Percentiles rank a stretch among this genome's conserved stretches.
These are phyloP conservation scores for Leishmania tropica DNA, from an alignment of 208 protist species.

Conservation along the genomic window DNA sequence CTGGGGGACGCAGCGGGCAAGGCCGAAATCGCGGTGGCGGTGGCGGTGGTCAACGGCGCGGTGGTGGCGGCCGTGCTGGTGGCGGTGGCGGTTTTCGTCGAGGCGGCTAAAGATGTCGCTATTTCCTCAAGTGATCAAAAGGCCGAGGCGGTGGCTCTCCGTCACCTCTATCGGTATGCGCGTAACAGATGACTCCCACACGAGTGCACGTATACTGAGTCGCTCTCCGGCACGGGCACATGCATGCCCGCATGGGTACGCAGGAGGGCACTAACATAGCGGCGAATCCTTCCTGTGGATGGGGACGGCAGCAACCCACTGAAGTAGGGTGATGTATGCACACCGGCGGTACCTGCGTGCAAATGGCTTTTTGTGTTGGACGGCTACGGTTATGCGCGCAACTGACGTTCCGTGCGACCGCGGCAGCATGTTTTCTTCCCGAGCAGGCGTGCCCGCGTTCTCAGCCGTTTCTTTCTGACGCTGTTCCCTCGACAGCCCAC, in stretches of 20 bases:
- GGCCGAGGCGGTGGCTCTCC: background rate
- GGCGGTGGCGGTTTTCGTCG: slow-evolving; percentile 6
- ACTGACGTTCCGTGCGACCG: background rate
- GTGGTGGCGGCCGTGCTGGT: slow-evolving; percentile 27
- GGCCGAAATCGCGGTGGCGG: slow-evolving; percentile 18
- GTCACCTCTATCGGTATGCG: too few relatives aligned
- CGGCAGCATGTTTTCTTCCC: background rate
- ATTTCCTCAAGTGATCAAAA: background rate
- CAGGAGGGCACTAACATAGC: background rate
- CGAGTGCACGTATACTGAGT: background rate
- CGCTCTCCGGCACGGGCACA: background rate
- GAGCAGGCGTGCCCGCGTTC: background rate
- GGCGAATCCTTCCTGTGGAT: background rate
- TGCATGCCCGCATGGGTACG: background rate
- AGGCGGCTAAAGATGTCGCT: background rate
- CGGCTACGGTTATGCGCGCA: background rate
- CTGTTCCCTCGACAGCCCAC: background rate
- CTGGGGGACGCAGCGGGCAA: slow-evolving; percentile 8
- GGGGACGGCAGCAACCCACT: background rate
- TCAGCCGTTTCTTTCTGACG: background rate
- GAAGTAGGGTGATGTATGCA: background rate
- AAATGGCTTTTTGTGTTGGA: background rate
- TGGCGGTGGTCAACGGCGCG: slow-evolving; percentile 6
- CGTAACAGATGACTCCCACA: background rate
- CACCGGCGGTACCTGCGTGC: background rate